Evolutionary conservation across 306 rosid species (phyloP).

Genomic region (Fagus sylvatica): DNA sequence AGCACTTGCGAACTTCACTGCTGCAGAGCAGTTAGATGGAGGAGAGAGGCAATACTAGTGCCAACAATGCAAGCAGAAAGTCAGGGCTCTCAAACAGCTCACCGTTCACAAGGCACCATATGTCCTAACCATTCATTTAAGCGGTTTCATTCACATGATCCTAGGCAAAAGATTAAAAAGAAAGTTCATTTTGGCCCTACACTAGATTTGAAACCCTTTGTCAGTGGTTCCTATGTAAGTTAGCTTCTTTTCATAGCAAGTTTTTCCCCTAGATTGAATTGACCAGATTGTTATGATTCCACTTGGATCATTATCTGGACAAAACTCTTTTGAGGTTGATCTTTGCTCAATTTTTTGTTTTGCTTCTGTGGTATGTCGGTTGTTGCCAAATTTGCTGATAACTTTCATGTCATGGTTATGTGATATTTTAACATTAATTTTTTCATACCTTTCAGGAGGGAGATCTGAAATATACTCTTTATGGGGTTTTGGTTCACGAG

Average conservation of each 20-base stretch:
- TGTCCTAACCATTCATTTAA: slow-evolving; percentile 87
- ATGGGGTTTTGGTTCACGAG: slow-evolving; percentile 89
- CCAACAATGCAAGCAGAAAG: slow-evolving; percentile 92
- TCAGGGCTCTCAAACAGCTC: slow-evolving; percentile 80
- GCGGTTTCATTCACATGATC: slow-evolving; percentile 76
- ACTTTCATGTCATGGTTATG: neutral
- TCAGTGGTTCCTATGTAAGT: slow-evolving; percentile 80
- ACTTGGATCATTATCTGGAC: neutral
- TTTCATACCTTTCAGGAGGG: slow-evolving; percentile 54
- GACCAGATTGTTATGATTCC: neutral
- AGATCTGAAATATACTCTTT: slow-evolving; percentile 83
- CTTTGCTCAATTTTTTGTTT: neutral
- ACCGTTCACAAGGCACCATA: slow-evolving; percentile 89
- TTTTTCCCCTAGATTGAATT: neutral
- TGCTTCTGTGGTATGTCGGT: neutral
- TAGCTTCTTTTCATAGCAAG: neutral
- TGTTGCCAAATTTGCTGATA: neutral
- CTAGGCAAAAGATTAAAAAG: slow-evolving; percentile 79
- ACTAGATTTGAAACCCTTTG: slow-evolving; percentile 77
- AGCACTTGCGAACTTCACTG: slow-evolving; percentile 82
- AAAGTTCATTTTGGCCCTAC: slow-evolving; percentile 68
- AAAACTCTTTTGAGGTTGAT: too few species aligned
- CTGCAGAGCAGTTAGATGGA: slow-evolving; percentile 86
- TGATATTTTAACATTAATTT: slow-evolving; percentile 4
- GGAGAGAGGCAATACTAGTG: slow-evolving; percentile 91